phyloP scores from a whole-genome alignment of 2,329 filamentous ascomycete species.

The Pseudogymnoascus sp. region DNA sequence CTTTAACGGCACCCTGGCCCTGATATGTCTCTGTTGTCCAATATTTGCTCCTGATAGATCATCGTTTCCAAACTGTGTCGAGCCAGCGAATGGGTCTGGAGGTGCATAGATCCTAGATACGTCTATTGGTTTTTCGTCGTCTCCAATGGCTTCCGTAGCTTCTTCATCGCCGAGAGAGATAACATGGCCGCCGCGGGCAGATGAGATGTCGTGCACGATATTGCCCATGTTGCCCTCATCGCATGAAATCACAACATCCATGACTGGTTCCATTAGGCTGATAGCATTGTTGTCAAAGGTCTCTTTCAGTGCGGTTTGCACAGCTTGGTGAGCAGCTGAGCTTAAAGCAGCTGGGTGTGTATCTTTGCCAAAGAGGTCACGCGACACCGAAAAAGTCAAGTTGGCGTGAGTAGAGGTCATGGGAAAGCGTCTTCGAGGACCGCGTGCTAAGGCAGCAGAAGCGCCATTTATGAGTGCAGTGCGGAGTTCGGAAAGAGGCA shows the following conservation, averaged over 20 bases:
- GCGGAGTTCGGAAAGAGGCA: constrained; percentile 42
- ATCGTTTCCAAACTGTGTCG: not conserved
- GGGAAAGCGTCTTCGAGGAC: constrained; percentile 72
- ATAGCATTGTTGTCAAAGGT: constrained; percentile 49
- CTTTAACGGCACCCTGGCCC: constrained; percentile 82
- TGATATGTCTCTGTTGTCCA: constrained; percentile 55
- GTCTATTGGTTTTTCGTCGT: constrained; percentile 47
- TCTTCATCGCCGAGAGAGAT: constrained; percentile 52
- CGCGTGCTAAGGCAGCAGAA: constrained; percentile 74
- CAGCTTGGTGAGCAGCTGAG: constrained; percentile 60
- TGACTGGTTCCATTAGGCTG: constrained; percentile 82
- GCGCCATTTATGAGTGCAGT: constrained; percentile 67
- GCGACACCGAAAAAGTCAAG: constrained; percentile 57
- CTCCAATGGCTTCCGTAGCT: constrained; percentile 15
- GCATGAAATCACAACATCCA: constrained; percentile 80
- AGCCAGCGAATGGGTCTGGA: constrained; percentile 65
- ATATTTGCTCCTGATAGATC: constrained; percentile 10
- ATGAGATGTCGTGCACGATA: constrained; percentile 75
- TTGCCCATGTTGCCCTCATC: constrained; percentile 73
- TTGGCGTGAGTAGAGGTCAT: constrained; percentile 68
- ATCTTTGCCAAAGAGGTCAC: constrained; percentile 58
- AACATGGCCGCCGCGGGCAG: constrained; percentile 65
- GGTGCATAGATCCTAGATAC: constrained; percentile 74
- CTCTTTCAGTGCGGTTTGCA: constrained; percentile 60
- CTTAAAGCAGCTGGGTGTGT: constrained; percentile 61